phyloP scores from a whole-genome alignment of 1,284 basidiomycete genomes.

The Sanghuangporus baumii region DNA sequence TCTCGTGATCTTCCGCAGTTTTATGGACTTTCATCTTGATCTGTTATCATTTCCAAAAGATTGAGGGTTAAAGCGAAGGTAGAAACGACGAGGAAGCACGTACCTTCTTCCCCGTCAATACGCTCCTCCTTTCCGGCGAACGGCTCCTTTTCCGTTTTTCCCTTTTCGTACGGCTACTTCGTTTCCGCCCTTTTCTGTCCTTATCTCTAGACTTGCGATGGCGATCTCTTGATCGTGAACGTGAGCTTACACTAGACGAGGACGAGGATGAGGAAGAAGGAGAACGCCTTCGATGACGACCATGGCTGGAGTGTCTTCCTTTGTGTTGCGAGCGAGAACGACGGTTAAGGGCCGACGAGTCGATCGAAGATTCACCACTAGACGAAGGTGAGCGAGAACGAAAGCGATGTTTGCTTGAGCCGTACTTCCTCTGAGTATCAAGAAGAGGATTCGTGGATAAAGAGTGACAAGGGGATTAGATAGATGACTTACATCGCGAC shows the following conservation, averaged over 20 bases:
- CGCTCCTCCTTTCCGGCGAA: slow-evolving; percentile 30
- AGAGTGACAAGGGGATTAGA: neutral
- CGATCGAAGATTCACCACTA: neutral
- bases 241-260: neutral
- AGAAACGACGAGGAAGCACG: neutral
- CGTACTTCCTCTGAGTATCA: neutral
- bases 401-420: neutral
- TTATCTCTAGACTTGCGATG: slow-evolving; percentile 21
- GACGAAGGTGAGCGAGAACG: neutral
- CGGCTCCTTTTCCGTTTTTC: slow-evolving; percentile 26
- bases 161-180: slow-evolving; percentile 19
- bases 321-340: slow-evolving; percentile 3
- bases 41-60: slow-evolving; percentile 25
- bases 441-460: neutral
- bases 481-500: neutral
- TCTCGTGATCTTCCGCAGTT: slow-evolving; percentile 45
- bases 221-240: neutral
- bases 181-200: slow-evolving; percentile 32
- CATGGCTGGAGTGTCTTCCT: neutral
- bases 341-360: neutral
- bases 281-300: neutral
- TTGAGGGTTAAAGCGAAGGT: neutral
- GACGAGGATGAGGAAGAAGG: neutral
- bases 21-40: slow-evolving; percentile 58
- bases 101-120: slow-evolving; percentile 53